Evolutionary conservation across 1,284 basidiomycete species (phyloP).

Genomic region (Moesziomyces globuligerus): DNA sequence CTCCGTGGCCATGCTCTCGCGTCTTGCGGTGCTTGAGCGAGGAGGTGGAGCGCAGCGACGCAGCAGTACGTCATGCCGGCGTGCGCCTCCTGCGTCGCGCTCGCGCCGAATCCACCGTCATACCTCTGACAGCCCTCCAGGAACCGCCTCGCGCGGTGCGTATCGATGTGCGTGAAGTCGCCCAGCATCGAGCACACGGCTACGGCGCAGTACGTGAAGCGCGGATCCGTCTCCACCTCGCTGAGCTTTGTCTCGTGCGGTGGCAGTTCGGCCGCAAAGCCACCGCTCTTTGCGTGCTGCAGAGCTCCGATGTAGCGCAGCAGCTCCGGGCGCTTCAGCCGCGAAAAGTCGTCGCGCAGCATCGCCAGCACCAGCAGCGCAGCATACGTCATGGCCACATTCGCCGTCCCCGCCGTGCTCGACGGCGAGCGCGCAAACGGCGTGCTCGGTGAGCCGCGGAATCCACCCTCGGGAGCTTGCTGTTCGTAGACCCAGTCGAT

Average conservation of each 20-base stretch:
- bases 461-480: conserved; percentile 71
- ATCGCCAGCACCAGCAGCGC: conserved; percentile 58
- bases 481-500: conserved; percentile 85
- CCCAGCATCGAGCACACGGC: conserved; percentile 80
- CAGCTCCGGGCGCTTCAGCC: conserved; percentile 43
- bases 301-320: conserved; percentile 19
- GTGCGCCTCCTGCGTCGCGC: conserved; percentile 83
- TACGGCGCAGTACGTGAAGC: conserved; percentile 89
- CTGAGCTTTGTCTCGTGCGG: conserved; percentile 36
- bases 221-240: conserved; percentile 75
- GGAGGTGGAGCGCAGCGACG: conserved; percentile 78
- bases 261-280: conserved; percentile 71
- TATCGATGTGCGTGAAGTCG: conserved; percentile 80
- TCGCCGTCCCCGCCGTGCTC: conserved; percentile 3
- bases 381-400: conserved; percentile 63
- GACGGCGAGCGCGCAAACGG: not conserved
- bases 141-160: conserved; percentile 74
- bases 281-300: conserved; percentile 55
- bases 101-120: conserved; percentile 90
- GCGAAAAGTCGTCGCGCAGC: conserved; percentile 51
- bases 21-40: not conserved
- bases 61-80: conserved; percentile 96
- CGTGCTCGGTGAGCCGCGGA: conserved; percentile 31
- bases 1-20: conserved; percentile 5
- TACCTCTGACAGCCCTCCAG: conserved; percentile 77